These are phyloP conservation scores for Podospora appendiculata DNA, from an alignment of 495 filamentous ascomycete species.

Conservation along the genomic window DNA sequence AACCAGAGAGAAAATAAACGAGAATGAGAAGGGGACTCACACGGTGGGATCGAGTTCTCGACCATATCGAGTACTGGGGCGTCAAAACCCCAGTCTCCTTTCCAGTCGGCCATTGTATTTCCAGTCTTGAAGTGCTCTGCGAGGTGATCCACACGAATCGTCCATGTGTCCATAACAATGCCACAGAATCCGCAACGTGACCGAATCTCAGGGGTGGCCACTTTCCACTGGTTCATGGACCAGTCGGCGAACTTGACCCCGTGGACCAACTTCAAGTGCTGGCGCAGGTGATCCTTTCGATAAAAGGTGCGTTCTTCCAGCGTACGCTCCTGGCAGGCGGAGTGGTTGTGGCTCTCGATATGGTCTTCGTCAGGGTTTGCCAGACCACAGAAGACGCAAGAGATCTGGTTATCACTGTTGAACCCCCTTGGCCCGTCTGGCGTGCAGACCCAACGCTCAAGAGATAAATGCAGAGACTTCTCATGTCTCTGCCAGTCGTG, in stretches of 20 bases:
- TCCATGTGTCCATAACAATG: constrained; percentile 53
- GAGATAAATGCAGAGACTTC: constrained; percentile 66
- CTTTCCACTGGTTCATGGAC: constrained; percentile 64
- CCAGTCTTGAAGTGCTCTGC: constrained; percentile 63
- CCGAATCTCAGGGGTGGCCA: constrained; percentile 45
- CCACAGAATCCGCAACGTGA: constrained; percentile 70
- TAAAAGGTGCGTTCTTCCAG: constrained; percentile 65
- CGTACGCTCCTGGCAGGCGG: constrained; percentile 57
- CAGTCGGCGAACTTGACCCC: constrained; percentile 50
- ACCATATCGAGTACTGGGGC: constrained; percentile 47
- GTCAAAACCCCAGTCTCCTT: constrained; percentile 67
- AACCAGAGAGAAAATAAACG: neutral
- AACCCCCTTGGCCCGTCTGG: constrained; percentile 53
- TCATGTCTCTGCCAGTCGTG: constrained; percentile 84
- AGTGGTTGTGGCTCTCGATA: constrained; percentile 63
- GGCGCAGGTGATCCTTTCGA: constrained; percentile 75
- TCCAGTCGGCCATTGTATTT: constrained; percentile 61
- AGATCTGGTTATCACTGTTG: constrained; percentile 38
- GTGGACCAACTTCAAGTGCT: constrained; percentile 76
- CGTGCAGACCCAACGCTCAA: constrained; percentile 75
- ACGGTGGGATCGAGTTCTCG: constrained; percentile 61
- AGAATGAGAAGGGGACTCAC: constrained; percentile 17
- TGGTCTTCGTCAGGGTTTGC: constrained; percentile 52
- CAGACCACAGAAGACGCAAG: constrained; percentile 62
- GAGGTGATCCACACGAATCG: constrained; percentile 54